Base-by-base conservation (phyloP, 139 green algal species). In the Coccomyxa sp. region DNA sequence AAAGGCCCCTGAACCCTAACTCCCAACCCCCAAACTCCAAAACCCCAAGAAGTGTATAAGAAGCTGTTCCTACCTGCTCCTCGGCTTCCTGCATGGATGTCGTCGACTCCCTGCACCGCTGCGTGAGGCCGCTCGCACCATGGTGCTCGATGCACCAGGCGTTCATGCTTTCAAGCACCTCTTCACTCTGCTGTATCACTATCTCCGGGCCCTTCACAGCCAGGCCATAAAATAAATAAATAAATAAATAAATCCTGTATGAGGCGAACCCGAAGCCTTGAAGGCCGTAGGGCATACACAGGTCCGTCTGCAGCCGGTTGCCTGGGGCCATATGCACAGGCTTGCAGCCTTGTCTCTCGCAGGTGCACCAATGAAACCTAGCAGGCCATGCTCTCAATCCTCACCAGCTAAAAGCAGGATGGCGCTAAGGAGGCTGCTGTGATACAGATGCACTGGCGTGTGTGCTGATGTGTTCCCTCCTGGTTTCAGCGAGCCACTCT, bases 131-230 rank as follows among this genome's bases (percentile, higher is more conserved):
- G 59, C 86, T 93, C 31, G 85, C 91, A 77, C 82, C 89, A 82
- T 98, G 96, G 85, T 98, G 92, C 86, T 98, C 90, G 45, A 89
- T 84, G 85, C 93, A 98, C 96, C 96, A 99, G 0, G 91, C 93
- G 85, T 98, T 98, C 96, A 99, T 99, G 74, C n/a, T 45, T 10
- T 78, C 87, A 13, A 98, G 88, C 58, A 97, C 92, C 3, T 90
- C 88, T 28, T 98, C 95, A 3, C 63, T 23, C 7, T 97, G 91
- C 83, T 98, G 91, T 66, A 99, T 98, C 13, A 89, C 93, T n/a
- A 97, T 80, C 66, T 90, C 87, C 14, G 95, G 94, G 16, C 96
- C 96, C 92, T 98, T 81, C 67, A 80, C 25, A 18, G 27, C 51
- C 59, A 82, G 4, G 28, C n/a, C n/a, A n/a, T n/a, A n/a, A n/a